phyloP scores from a whole-genome alignment of 176 grass and related monocot species.

The Luzula sylvatica region DNA sequence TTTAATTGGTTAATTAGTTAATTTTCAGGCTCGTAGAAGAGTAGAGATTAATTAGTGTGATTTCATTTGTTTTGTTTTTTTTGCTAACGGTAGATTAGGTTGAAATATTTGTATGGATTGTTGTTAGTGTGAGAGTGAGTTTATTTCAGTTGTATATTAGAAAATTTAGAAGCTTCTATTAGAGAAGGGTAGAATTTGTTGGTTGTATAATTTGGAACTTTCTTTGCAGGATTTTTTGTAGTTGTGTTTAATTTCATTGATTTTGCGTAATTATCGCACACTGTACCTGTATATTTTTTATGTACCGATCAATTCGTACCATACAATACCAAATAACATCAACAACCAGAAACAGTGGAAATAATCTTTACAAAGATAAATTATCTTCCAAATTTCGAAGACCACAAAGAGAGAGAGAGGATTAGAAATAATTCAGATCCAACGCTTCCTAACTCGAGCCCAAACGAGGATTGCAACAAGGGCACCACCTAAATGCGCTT shows the following conservation, averaged over 20 bases:
- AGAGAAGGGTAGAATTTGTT: constrained; percentile 17
- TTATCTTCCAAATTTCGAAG: too few species aligned
- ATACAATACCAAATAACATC: too few species aligned
- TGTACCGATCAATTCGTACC: too few species aligned
- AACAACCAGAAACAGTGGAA: too few species aligned
- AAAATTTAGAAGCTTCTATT: constrained; percentile 8
- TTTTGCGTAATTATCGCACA: too few species aligned
- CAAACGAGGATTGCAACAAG: constrained; percentile 46
- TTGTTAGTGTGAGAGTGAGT: constrained; percentile 3
- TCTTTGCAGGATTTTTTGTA: background rate
- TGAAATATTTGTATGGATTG: constrained; percentile 21
- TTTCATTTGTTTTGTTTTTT: constrained; percentile 15
- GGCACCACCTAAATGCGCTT: constrained; percentile 64
- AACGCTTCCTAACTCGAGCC: constrained; percentile 40
- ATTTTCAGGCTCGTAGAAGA: constrained; percentile 16
- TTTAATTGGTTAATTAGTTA: constrained; percentile 1
- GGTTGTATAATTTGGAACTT: constrained; percentile 2
- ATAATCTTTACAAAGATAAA: too few species aligned
- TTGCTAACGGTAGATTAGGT: constrained; percentile 17
- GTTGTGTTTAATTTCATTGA: background rate
- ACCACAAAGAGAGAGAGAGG: too few species aligned
- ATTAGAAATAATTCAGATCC: background rate
- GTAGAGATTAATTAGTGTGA: constrained; percentile 23
- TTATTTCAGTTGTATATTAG: constrained; percentile 23
- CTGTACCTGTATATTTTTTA: too few species aligned